A percentile compares a stretch with the other conserved stretches of the same genome.
phyloP scores from a whole-genome alignment of 768 basidiomycete species.

The Amanita pallidorosea region DNA sequence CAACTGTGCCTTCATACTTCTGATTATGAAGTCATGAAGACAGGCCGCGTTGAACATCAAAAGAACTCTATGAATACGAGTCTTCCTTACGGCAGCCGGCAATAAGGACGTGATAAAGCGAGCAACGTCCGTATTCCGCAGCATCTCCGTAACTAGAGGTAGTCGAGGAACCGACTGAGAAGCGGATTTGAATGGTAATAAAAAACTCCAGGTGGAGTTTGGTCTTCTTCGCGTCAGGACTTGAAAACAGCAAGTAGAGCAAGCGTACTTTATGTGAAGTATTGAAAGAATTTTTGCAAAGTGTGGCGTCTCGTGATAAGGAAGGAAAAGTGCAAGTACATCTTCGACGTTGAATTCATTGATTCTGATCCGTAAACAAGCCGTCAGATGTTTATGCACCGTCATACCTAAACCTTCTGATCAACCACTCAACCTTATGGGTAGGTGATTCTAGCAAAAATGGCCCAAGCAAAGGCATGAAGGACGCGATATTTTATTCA shows the following conservation, averaged over 20 bases:
- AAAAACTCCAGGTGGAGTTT: slow-evolving; percentile 54
- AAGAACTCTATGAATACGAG: slow-evolving; percentile 53
- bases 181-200: slow-evolving; percentile 68
- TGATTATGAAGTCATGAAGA: slow-evolving; percentile 69
- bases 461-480: slow-evolving; percentile 64
- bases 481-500: slow-evolving; percentile 54
- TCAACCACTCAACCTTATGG: slow-evolving; percentile 89
- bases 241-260: neutral
- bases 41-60: slow-evolving; percentile 76
- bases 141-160: slow-evolving; percentile 70
- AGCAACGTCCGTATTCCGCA: slow-evolving; percentile 57
- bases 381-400: neutral
- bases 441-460: slow-evolving; percentile 76
- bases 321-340: slow-evolving; percentile 74
- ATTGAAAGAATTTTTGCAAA: slow-evolving; percentile 91
- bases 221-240: slow-evolving; percentile 27
- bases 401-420: slow-evolving; percentile 78
- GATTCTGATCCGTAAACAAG: slow-evolving; percentile 38
- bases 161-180: slow-evolving; percentile 64
- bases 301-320: slow-evolving; percentile 91
- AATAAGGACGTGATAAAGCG: slow-evolving; percentile 63
- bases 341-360: slow-evolving; percentile 87
- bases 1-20: slow-evolving; percentile 53
- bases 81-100: slow-evolving; percentile 42
- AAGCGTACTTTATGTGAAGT: slow-evolving; percentile 57